Percentiles rank a stretch among this genome's conserved stretches.
Conservation (phyloP, 2,329 filamentous ascomycete species). For the Aspergillus quadrilineatus region DNA sequence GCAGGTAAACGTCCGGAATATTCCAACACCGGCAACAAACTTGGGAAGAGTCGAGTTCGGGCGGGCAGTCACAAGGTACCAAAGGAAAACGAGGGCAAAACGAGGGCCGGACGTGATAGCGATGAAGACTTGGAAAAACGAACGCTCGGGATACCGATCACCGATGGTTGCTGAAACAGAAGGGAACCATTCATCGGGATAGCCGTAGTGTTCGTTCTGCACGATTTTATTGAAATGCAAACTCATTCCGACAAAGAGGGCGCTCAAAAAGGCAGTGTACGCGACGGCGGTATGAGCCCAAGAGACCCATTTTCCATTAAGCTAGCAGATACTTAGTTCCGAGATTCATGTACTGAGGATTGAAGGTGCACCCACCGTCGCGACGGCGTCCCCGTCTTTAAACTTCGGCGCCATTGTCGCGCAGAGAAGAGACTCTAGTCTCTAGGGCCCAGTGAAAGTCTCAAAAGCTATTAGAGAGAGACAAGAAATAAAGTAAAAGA, state of each 20-base stretch:
- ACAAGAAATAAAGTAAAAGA: slow-evolving; percentile 24
- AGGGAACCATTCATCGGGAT: slow-evolving; percentile 93
- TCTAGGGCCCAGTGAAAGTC: slow-evolving; percentile 19
- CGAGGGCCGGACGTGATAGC: slow-evolving; percentile 92
- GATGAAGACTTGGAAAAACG: slow-evolving; percentile 96
- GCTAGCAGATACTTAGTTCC: slow-evolving; percentile 40
- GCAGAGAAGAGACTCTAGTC: slow-evolving; percentile 22
- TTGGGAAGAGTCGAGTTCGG: slow-evolving; percentile 75
- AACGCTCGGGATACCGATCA: slow-evolving; percentile 93
- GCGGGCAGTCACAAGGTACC: slow-evolving; percentile 82
- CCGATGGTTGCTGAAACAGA: slow-evolving; percentile 96
- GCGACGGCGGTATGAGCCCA: slow-evolving; percentile 82
- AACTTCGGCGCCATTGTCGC: slow-evolving; percentile 59
- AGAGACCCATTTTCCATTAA: slow-evolving; percentile 88
- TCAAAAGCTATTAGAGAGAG: slow-evolving; percentile 23
- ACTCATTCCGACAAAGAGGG: slow-evolving; percentile 73
- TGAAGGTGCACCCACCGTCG: slow-evolving; percentile 50
- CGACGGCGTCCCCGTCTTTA: slow-evolving; percentile 63
- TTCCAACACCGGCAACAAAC: slow-evolving; percentile 73
- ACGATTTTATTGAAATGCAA: slow-evolving; percentile 98
- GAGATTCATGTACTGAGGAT: not conserved
- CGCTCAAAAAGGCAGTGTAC: slow-evolving; percentile 81
- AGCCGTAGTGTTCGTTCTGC: slow-evolving; percentile 92
- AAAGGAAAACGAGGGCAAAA: slow-evolving; percentile 85
- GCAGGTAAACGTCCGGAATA: slow-evolving; percentile 88